Percentiles rank a stretch among this genome's conserved stretches.
These are phyloP conservation scores for Microstroma glucosiphilum DNA, from an alignment of 1,284 basidiomycete genomes.

Conservation along the genomic window DNA sequence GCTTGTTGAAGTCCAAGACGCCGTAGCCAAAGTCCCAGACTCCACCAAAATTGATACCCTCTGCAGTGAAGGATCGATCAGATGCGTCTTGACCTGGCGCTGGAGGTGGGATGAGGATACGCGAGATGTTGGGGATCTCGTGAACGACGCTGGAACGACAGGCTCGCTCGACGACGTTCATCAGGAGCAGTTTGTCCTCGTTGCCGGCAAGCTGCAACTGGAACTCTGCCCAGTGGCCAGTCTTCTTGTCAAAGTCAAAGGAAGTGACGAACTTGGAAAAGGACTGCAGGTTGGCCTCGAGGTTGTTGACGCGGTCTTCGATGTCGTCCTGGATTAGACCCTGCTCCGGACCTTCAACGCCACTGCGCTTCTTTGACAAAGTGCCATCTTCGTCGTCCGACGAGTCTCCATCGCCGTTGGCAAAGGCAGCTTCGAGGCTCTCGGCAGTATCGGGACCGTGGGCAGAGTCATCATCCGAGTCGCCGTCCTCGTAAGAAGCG, in stretches of 20 bases:
- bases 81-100: slow-evolving; percentile 28
- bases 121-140: slow-evolving; percentile 42
- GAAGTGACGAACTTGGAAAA: slow-evolving; percentile 56
- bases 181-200: slow-evolving; percentile 47
- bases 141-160: slow-evolving; percentile 45
- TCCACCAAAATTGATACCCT: slow-evolving; percentile 67
- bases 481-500: slow-evolving; percentile 64
- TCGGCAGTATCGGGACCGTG: slow-evolving; percentile 11
- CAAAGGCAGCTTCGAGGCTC: slow-evolving; percentile 16
- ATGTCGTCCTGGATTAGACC: slow-evolving; percentile 25
- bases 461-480: slow-evolving; percentile 28
- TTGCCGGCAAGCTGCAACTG: slow-evolving; percentile 38
- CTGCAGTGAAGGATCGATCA: slow-evolving; percentile 35
- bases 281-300: slow-evolving; percentile 56
- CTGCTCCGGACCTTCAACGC: slow-evolving; percentile 21
- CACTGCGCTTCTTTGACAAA: slow-evolving; percentile 18
- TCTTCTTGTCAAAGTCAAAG: slow-evolving; percentile 65
- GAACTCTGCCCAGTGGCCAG: slow-evolving; percentile 55
- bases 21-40: slow-evolving; percentile 79
- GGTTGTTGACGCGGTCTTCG: slow-evolving; percentile 47
- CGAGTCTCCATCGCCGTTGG: slow-evolving; percentile 34
- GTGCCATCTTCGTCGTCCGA: slow-evolving; percentile 25
- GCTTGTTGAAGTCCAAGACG: slow-evolving; percentile 73
- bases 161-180: slow-evolving; percentile 49
- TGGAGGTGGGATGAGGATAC: slow-evolving; percentile 40